Conservation (phyloP, 345 rosid genomes). For the Sisymbrium irio region DNA sequence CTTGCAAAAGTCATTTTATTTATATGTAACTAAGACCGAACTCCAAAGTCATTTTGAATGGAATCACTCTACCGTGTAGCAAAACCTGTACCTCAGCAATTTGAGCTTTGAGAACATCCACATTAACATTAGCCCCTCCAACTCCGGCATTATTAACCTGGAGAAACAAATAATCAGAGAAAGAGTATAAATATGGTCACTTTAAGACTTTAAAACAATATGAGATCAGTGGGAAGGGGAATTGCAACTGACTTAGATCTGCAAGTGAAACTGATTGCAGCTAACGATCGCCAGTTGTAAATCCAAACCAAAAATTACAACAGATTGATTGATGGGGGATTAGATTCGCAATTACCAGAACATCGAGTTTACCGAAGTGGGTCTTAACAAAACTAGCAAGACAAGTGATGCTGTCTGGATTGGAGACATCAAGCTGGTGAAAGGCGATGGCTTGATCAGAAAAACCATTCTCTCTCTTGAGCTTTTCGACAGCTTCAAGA, state of each 20-base stretch:
- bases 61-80: not conserved
- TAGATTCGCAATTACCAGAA: conserved; percentile 34
- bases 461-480: conserved; percentile 33
- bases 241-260: not conserved
- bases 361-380: conserved; percentile 49
- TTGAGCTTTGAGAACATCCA: conserved; percentile 27
- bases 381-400: conserved; percentile 39
- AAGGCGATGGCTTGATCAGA: conserved; percentile 36
- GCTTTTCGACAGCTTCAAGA: conserved; percentile 45
- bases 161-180: not conserved
- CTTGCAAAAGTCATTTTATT: not conserved
- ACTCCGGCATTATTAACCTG: conserved; percentile 58
- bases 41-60: not conserved
- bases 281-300: too few relatives aligned
- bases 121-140: conserved; percentile 28
- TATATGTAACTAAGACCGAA: conserved; percentile 15
- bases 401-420: conserved; percentile 34
- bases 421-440: conserved; percentile 53
- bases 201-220: too few relatives aligned
- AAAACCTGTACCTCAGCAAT: conserved; percentile 19
- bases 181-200: too few relatives aligned
- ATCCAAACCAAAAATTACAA: not conserved
- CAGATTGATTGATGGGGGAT: not conserved
- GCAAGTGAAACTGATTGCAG: not conserved
- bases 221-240: too few relatives aligned